Percentiles rank a stretch among this genome's conserved stretches.
Conservation (phyloP, 306 rosid genomes). For the Castanea crenata region DNA sequence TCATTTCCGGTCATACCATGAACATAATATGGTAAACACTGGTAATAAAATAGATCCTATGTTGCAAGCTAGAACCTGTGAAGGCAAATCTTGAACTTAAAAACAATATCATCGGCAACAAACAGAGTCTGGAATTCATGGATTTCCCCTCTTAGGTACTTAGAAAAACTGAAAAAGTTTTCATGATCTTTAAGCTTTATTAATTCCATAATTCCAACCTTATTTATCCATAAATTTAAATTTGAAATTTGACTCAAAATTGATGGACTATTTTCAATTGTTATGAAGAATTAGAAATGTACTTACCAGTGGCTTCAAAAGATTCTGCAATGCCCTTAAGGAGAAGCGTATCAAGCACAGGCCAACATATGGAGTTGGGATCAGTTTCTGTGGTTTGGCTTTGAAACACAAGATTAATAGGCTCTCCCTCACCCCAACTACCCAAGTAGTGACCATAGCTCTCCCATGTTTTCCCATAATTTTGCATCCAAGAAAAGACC, state of each 20-base stretch:
- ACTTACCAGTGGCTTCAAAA: constrained; percentile 23
- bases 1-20: no score
- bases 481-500: constrained; percentile 16
- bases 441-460: constrained; percentile 37
- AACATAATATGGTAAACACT: neutral
- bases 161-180: no score
- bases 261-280: neutral
- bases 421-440: constrained; percentile 32
- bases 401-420: constrained; percentile 17
- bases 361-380: constrained; percentile 31
- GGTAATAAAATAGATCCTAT: neutral
- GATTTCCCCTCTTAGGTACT: no score
- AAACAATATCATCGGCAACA: neutral
- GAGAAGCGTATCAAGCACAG: constrained; percentile 28
- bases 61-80: no score
- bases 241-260: neutral
- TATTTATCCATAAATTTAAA: neutral
- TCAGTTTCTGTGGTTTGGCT: constrained; percentile 28
- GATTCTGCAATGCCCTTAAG: constrained; percentile 19
- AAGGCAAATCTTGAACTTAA: neutral
- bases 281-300: neutral
- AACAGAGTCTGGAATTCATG: neutral
- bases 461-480: constrained; percentile 27
- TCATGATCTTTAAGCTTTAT: no score
- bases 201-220: neutral